phyloP scores from a whole-genome alignment of 2,329 filamentous ascomycete genomes.

The Ceratocystis eucalypticola region DNA sequence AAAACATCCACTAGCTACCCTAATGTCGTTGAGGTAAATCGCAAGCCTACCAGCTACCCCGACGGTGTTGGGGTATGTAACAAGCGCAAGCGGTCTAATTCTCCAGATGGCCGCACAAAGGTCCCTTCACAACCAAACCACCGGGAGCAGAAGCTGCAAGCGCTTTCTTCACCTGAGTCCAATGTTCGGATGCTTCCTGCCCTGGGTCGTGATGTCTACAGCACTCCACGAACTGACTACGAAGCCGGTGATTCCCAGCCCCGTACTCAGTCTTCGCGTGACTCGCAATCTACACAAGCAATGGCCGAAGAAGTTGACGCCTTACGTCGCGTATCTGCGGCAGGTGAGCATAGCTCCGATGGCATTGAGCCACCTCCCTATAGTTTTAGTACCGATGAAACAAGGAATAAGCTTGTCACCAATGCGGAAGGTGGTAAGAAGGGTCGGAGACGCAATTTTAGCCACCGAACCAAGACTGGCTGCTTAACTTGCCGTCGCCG shows the following conservation, averaged over 20 bases:
- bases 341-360: conserved; percentile 34
- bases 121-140: conserved; percentile 27
- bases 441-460: conserved; percentile 69
- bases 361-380: conserved; percentile 22
- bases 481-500: conserved; percentile 82
- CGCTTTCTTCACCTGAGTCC: conserved; percentile 5
- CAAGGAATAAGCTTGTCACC: conserved; percentile 36
- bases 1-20: conserved; percentile 15
- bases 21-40: conserved; percentile 32
- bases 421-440: conserved; percentile 44
- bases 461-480: conserved; percentile 89
- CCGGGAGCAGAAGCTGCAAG: conserved; percentile 25
- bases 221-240: conserved; percentile 32
- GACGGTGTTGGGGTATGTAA: conserved; percentile 30
- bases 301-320: conserved; percentile 39
- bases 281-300: conserved; percentile 36
- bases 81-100: conserved; percentile 59
- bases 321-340: conserved; percentile 33
- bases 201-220: conserved; percentile 29
- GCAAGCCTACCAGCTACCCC: conserved; percentile 9
- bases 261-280: conserved; percentile 33
- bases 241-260: conserved; percentile 37
- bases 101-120: conserved; percentile 37
- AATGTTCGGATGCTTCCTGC: conserved; percentile 9
- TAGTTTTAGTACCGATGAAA: conserved; percentile 33